Percentiles rank a stretch among this genome's conserved stretches.
These are phyloP conservation scores for Marasmius sp. DNA, from an alignment of 1,284 basidiomycete genomes.

Conservation along the genomic window DNA sequence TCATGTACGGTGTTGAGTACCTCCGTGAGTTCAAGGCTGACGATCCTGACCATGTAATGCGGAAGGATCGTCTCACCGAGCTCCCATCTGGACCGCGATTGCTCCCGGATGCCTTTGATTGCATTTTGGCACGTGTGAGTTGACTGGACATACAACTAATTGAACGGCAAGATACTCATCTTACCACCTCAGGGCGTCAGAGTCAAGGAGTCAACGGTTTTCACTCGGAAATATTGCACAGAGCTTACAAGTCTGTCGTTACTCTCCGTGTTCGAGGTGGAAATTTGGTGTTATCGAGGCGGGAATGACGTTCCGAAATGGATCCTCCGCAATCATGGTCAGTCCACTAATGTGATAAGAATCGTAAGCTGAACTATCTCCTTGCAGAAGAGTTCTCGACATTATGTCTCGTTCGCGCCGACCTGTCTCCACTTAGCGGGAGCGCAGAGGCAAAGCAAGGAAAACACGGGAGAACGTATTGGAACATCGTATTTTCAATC, in stretches of 20 bases:
- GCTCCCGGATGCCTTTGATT: slow-evolving; percentile 77
- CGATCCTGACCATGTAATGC: slow-evolving; percentile 63
- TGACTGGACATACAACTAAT: slow-evolving; percentile 1
- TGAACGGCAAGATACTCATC: not conserved
- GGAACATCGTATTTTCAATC: slow-evolving; percentile 79
- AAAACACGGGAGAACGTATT: slow-evolving; percentile 65
- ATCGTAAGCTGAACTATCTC: not conserved
- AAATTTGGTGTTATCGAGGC: slow-evolving; percentile 78
- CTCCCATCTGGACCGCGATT: slow-evolving; percentile 72
- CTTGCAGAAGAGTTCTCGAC: slow-evolving; percentile 68
- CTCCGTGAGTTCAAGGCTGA: slow-evolving; percentile 63
- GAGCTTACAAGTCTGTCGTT: slow-evolving; percentile 73
- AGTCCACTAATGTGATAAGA: slow-evolving; percentile 11
- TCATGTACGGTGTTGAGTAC: slow-evolving; percentile 80
- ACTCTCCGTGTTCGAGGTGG: slow-evolving; percentile 76
- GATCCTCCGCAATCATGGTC: slow-evolving; percentile 66
- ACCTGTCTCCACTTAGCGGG: slow-evolving; percentile 65
- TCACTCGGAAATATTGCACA: slow-evolving; percentile 77
- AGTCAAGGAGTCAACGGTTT: slow-evolving; percentile 78
- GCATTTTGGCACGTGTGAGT: slow-evolving; percentile 66
- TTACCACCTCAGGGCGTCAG: slow-evolving; percentile 52
- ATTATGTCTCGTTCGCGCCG: slow-evolving; percentile 72
- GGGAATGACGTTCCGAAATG: slow-evolving; percentile 67
- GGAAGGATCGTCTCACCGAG: slow-evolving; percentile 67
- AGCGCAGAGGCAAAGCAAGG: slow-evolving; percentile 68